Evolutionary conservation across 805 yeast genomes (phyloP), one percentile per base, ranked within the genome.

Genomic region (Candida adriatica): DNA sequence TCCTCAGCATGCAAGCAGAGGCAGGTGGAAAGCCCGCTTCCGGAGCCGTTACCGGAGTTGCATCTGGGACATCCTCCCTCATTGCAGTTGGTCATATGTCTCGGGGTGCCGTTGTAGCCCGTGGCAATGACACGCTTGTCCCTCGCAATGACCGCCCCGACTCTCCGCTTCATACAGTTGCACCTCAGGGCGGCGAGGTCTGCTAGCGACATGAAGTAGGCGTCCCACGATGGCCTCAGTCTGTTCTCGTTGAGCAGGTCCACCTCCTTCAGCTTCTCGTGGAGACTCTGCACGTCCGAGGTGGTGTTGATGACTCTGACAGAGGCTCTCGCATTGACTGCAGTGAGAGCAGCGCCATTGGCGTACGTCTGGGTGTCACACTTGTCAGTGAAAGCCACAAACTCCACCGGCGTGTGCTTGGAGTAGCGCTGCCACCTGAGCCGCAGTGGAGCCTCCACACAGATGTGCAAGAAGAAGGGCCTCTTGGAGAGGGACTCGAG

Each of bases 31-130:
- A 90, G 61, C 2, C 70, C 75, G 3, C 73, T 66, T 3, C 95
- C 94, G 3, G 69, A 57, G 3, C 61, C 61, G 31, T 66, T 66
- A 6, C 81, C 88, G 16, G 70, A 60, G 49, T 92, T 92, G 55
- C 99, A 92, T 24, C 98, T 64, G 5, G 73, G 58, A 56, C 99
- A 92, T 1, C 99, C 99, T 15, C 98, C 98, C 46, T 86, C 90
- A 49, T 85, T 88, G 59, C 99, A 92, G 48, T 92, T 92, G 16
- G 66, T 63, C 47, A 86, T 59, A 37, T 87, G 84, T 25, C 95
- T 68, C 8, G 99, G 97, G 0, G 99, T 92, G 2, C 99, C 99
- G 49, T 92, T 92, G 58, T 92, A 92, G 0, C 99, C 99, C 0
- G 99, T 92, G 3, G 97, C 92, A 16, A 92, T 70, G 17, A 92